A percentile compares a stretch with the other conserved stretches of the same genome.
These are phyloP conservation scores for Miscanthus sacchariflorus DNA, from an alignment of 202 grass and related monocot species.

Conservation along the genomic window DNA sequence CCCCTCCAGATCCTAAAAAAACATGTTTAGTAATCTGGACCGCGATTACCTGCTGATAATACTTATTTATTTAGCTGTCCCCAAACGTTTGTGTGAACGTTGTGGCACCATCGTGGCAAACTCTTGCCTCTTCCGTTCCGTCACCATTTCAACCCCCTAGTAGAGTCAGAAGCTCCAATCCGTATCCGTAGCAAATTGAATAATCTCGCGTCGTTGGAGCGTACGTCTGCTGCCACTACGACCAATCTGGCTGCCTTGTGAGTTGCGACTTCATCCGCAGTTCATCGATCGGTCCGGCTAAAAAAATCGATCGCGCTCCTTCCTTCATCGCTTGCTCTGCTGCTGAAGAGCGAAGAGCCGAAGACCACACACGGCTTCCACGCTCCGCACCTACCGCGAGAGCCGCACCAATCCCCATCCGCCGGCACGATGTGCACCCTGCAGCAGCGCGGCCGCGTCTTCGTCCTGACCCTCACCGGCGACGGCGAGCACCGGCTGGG, in stretches of 20 bases:
- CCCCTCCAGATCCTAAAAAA: no score
- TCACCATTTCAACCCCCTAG: background rate
- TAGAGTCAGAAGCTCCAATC: background rate
- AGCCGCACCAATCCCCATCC: background rate
- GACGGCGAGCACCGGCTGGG: slow-evolving; percentile 80
- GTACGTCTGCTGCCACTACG: background rate
- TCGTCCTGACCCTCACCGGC: slow-evolving; percentile 86
- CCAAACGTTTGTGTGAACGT: background rate
- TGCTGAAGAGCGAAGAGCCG: background rate
- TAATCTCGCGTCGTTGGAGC: background rate
- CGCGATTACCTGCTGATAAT: background rate
- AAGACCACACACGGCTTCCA: background rate
- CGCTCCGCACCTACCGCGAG: background rate
- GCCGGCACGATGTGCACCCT: slow-evolving; percentile 68
- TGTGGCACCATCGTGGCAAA: background rate
- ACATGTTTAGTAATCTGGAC: background rate
- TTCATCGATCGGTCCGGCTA: background rate
- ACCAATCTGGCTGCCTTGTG: no score
- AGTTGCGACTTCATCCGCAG: no score
- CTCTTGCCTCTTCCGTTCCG: background rate
- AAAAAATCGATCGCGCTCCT: background rate
- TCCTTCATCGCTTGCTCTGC: background rate
- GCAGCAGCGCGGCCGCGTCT: slow-evolving; percentile 76
- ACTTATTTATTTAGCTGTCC: background rate
- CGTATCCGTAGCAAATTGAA: background rate